These are phyloP conservation scores for Cordyceps pruinosa DNA, from an alignment of 2,329 filamentous ascomycete genomes.

Conservation along the genomic window DNA sequence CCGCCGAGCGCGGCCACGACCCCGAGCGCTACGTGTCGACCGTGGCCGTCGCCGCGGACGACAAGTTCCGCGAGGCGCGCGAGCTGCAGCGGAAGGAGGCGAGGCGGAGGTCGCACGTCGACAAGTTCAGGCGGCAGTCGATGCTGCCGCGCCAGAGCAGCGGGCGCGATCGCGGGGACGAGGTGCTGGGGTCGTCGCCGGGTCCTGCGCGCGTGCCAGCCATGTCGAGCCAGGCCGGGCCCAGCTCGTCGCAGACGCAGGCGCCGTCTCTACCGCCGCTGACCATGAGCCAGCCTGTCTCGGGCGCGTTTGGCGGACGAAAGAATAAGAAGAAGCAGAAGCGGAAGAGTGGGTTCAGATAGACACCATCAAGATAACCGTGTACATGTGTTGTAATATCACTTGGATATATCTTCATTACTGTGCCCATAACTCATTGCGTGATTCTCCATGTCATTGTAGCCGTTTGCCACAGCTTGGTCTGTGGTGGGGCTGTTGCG, in stretches of 20 bases:
- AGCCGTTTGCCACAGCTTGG: not conserved
- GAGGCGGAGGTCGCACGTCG: slow-evolving; percentile 26
- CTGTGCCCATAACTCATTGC: not conserved
- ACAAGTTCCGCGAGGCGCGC: slow-evolving; percentile 28
- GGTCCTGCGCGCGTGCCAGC: slow-evolving; percentile 20
- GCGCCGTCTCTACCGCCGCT: slow-evolving; percentile 22
- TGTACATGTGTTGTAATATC: not conserved
- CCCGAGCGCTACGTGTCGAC: slow-evolving; percentile 33
- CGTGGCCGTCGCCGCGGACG: slow-evolving; percentile 29
- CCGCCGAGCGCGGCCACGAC: slow-evolving; percentile 28
- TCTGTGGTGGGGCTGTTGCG: not conserved
- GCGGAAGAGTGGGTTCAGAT: slow-evolving; percentile 14
- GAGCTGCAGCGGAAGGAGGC: slow-evolving; percentile 27
- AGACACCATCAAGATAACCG: not conserved
- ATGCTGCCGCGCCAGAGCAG: slow-evolving; percentile 22
- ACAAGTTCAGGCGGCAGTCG: slow-evolving; percentile 27
- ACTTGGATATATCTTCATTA: not conserved
- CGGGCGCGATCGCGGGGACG: slow-evolving; percentile 3
- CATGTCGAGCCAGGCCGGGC: slow-evolving; percentile 31
- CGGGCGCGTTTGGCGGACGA: slow-evolving; percentile 41
- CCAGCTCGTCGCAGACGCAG: slow-evolving; percentile 29
- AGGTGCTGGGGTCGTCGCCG: slow-evolving; percentile 10
- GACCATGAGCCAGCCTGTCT: slow-evolving; percentile 40
- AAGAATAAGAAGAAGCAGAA: slow-evolving; percentile 26
- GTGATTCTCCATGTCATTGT: not conserved